These are phyloP conservation scores for Plenodomus lindquistii DNA, from an alignment of 2,329 filamentous ascomycete species.

Conservation along the genomic window DNA sequence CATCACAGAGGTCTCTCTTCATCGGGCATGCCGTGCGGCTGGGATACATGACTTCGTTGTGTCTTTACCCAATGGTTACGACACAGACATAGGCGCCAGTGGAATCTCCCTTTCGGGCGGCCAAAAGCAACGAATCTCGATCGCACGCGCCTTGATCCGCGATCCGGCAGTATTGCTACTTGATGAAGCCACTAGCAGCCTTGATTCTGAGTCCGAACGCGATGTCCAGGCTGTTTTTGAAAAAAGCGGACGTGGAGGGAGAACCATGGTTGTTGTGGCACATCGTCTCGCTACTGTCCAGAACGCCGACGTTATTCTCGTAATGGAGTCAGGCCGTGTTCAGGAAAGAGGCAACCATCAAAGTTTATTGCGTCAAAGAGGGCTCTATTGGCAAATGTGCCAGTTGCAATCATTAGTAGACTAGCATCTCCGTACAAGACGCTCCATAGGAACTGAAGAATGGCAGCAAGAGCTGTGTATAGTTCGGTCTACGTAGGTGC, in stretches of 20 bases:
- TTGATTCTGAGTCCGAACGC: constrained; percentile 92
- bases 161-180: constrained; percentile 89
- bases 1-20: constrained; percentile 47
- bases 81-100: constrained; percentile 90
- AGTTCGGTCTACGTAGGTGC: too few species aligned
- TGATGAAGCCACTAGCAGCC: constrained; percentile 89
- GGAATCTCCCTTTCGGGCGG: constrained; percentile 90
- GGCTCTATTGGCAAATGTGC: constrained; percentile 24
- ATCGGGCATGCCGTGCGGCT: constrained; percentile 64
- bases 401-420: constrained; percentile 9
- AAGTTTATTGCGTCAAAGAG: constrained; percentile 13
- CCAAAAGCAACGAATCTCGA: constrained; percentile 95
- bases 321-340: constrained; percentile 69
- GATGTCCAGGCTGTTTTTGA: constrained; percentile 92
- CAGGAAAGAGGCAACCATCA: constrained; percentile 63
- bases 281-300: constrained; percentile 86
- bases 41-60: constrained; percentile 91
- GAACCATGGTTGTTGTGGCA: constrained; percentile 92
- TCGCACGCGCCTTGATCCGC: constrained; percentile 84
- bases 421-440: too few species aligned
- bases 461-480: too few species aligned
- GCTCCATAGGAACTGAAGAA: too few species aligned
- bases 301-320: constrained; percentile 59
- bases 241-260: constrained; percentile 73
- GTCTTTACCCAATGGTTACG: constrained; percentile 80